phyloP scores from a whole-genome alignment of 495 filamentous ascomycete genomes.

The Achaetomiella virescens region DNA sequence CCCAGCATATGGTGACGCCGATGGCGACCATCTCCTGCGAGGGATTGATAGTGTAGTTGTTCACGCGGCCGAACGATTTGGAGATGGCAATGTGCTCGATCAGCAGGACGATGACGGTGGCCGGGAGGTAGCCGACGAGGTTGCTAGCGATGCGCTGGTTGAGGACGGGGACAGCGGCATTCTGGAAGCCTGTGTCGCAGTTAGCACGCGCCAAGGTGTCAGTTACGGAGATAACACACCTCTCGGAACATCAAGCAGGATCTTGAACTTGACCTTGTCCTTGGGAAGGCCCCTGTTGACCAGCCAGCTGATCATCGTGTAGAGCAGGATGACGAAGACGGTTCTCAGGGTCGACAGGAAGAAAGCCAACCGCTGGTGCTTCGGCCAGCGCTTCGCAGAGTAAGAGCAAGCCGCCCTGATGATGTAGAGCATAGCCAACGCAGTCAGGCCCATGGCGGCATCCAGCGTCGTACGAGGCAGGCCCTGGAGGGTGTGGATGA shows the following conservation, averaged over 20 bases:
- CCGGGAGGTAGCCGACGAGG: constrained; percentile 31
- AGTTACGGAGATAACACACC: constrained; percentile 39
- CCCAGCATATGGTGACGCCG: constrained; percentile 81
- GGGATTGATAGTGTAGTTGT: constrained; percentile 97
- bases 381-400: constrained; percentile 61
- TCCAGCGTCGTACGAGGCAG: constrained; percentile 63
- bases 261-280: constrained; percentile 52
- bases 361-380: constrained; percentile 71
- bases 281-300: constrained; percentile 55
- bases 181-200: constrained; percentile 57
- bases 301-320: constrained; percentile 85
- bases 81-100: constrained; percentile 98
- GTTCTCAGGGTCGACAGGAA: constrained; percentile 85
- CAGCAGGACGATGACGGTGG: constrained; percentile 77
- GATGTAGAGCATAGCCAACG: constrained; percentile 73
- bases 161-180: constrained; percentile 71
- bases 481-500: constrained; percentile 81
- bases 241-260: constrained; percentile 71
- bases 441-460: constrained; percentile 84
- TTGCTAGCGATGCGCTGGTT: constrained; percentile 35
- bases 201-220: not conserved
- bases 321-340: constrained; percentile 87
- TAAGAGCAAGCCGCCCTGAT: constrained; percentile 66
- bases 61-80: constrained; percentile 93
- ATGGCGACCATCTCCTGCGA: constrained; percentile 97